Base-by-base conservation (phyloP, 345 rosid species). In the Linum lewisii region DNA sequence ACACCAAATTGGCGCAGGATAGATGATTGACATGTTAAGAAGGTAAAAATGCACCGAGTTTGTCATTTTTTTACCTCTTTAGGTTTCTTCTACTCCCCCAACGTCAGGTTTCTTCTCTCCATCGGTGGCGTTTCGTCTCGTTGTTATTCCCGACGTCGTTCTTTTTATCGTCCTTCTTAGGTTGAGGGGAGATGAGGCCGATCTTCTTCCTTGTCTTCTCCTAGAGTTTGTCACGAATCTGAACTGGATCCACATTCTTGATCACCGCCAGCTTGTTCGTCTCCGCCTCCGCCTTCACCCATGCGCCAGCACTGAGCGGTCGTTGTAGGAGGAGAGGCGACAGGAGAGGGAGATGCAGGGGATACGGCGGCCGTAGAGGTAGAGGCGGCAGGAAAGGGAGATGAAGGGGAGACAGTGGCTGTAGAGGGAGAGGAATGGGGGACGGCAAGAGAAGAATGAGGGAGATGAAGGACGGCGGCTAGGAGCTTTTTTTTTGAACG, bases 101-200 rank as follows among this genome's bases (percentile, higher is more conserved):
- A 37, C 59, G 7, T 25, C 16, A 63, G 69, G n/a, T 15, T 60
- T 49, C 47, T 65, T 61, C 26, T 61, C 20, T 0, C 47, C 51
- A 0, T 55, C 7, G 5, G 15, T 42, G 52, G 34, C 7, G 7
- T 29, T 72, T 65, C 65, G 51, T 79, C 7, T 61, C 67, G 61
- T 19, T 69, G 10, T 68, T 54, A 63, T 19, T 60, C 8, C 16
- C 24, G 22, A 14, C 15, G 15, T 52, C 24, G 24, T 52, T 21
- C 36, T 44, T 21, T 3, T 42, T 24, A 18, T 69, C 68, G 24
- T 76, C 88, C 61, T 88, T 89, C 77, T 82, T 87, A 42, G 82
- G 78, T 49, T 78, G 91, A 7, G 97, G 97, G 65, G 92, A 89
- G 55, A 93, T 23, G 20, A 92, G 76, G 42, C 84, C 92, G 6